phyloP scores from a whole-genome alignment of 768 basidiomycete genomes.

The Pisolithus marmoratus region DNA sequence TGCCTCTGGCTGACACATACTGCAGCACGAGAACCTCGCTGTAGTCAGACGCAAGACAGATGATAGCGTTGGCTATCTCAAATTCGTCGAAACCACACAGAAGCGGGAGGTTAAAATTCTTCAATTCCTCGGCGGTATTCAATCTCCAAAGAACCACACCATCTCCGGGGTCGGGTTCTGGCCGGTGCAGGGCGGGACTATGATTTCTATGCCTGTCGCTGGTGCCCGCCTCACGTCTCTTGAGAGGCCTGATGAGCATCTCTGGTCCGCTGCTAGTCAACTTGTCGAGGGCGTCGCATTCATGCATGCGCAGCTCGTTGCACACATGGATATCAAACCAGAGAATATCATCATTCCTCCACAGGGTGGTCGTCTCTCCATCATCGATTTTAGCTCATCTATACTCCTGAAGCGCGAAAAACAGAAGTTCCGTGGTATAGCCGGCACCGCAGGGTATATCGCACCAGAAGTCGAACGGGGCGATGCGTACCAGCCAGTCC shows the following conservation, averaged over 20 bases:
- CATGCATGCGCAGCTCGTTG: background rate
- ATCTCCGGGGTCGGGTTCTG: background rate
- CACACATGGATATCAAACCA: background rate
- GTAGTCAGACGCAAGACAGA: background rate
- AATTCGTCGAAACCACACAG: slow-evolving; percentile 2
- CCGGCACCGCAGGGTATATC: too few species aligned
- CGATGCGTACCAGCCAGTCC: too few species aligned
- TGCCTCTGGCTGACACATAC: background rate
- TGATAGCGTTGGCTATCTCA: slow-evolving; percentile 4
- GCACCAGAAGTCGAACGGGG: too few species aligned
- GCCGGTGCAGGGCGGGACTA: background rate
- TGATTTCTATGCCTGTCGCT: background rate
- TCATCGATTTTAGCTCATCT: too few species aligned
- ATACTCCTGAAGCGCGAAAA: too few species aligned
- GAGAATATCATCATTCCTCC: too few species aligned
- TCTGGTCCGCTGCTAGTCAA: background rate
- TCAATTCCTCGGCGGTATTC: slow-evolving; percentile 2
- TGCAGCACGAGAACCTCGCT: slow-evolving; percentile 12
- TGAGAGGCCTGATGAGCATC: background rate
- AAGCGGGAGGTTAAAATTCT: slow-evolving; percentile 5
- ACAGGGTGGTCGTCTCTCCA: too few species aligned
- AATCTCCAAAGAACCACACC: slow-evolving; percentile 3
- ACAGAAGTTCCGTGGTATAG: too few species aligned
- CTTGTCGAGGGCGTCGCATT: background rate
- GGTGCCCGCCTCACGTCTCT: background rate